phyloP scores from a whole-genome alignment of 192 early-diverging fungal species.

The Linnemannia exigua region DNA sequence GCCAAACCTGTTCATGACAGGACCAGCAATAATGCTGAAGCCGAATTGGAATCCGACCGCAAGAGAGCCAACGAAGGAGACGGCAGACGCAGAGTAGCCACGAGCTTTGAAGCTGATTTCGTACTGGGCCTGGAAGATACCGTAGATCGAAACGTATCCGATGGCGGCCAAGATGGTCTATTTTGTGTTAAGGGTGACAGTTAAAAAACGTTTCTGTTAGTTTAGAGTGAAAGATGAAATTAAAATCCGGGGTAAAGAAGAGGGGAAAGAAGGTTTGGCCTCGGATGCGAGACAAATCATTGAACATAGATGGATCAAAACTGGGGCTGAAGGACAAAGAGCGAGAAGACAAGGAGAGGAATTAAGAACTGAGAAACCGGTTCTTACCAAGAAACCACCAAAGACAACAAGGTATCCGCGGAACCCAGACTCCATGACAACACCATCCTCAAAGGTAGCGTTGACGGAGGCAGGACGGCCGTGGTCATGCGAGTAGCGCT shows the following conservation, averaged over 20 bases:
- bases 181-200: background rate
- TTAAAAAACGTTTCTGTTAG: background rate
- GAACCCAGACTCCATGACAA: constrained; percentile 52
- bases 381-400: constrained; percentile 53
- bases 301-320: background rate
- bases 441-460: constrained; percentile 46
- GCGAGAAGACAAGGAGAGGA: background rate
- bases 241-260: constrained; percentile 10
- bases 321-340: background rate
- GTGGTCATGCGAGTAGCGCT: constrained; percentile 42
- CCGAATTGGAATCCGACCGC: constrained; percentile 51
- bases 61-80: constrained; percentile 46
- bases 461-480: constrained; percentile 45
- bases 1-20: constrained; percentile 39
- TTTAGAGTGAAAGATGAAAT: constrained; percentile 10
- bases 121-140: constrained; percentile 49
- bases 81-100: constrained; percentile 23
- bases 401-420: constrained; percentile 53
- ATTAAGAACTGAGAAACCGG: background rate
- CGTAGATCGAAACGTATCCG: constrained; percentile 53
- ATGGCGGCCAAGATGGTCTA: constrained; percentile 53
- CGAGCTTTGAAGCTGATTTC: constrained; percentile 29
- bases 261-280: background rate
- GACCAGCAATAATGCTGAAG: constrained; percentile 36
- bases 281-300: background rate